phyloP scores from a whole-genome alignment of 2,329 filamentous ascomycete species.

The Neopestalotiopsis clavispora region DNA sequence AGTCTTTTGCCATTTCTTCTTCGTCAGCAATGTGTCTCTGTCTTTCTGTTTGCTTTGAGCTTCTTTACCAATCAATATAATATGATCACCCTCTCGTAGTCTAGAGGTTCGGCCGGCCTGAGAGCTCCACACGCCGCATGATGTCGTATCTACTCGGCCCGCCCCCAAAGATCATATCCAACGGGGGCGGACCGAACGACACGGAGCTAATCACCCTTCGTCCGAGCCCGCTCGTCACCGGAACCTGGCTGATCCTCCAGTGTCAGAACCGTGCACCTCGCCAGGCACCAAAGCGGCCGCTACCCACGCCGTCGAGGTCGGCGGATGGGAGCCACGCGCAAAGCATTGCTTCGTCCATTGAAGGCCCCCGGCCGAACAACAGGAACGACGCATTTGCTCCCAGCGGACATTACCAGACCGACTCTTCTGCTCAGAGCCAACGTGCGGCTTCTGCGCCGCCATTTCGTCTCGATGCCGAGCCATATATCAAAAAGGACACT shows the following conservation, averaged over 20 bases:
- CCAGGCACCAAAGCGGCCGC: constrained; percentile 1
- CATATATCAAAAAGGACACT: background rate
- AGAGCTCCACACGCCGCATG: background rate
- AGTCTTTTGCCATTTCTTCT: background rate
- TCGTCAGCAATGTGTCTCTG: background rate
- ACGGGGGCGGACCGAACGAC: background rate
- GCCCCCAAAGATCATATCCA: background rate
- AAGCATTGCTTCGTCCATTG: background rate
- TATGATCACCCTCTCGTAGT: background rate
- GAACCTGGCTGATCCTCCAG: constrained; percentile 8
- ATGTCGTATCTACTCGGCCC: background rate
- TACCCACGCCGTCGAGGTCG: constrained; percentile 10
- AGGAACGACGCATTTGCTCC: background rate
- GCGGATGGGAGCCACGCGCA: background rate
- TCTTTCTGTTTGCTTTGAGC: background rate
- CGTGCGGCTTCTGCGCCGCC: constrained; percentile 12
- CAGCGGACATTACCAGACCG: background rate
- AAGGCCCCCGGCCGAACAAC: background rate
- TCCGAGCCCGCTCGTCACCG: background rate
- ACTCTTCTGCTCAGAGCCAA: constrained; percentile 7
- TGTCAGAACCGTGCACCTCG: constrained; percentile 11
- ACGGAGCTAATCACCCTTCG: background rate
- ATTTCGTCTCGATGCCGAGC: constrained; percentile 4
- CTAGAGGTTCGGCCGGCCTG: background rate
- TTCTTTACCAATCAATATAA: background rate